Evolutionary conservation across 768 basidiomycete genomes (phyloP).

Genomic region (Lentinula raphanica): DNA sequence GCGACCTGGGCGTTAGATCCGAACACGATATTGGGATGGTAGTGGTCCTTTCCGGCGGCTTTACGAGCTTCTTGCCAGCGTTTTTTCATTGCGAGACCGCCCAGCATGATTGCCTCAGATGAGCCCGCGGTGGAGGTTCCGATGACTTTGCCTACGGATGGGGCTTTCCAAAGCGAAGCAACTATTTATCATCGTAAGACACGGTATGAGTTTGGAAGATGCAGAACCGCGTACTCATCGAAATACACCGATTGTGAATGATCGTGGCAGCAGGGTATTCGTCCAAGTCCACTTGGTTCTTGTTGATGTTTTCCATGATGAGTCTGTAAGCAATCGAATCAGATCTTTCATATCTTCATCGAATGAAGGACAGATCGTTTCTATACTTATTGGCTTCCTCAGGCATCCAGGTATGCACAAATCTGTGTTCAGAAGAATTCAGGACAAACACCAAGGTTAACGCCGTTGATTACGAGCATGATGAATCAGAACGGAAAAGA

Average conservation of each 20-base stretch:
- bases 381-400: constrained; percentile 36
- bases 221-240: constrained; percentile 37
- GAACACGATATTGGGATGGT: constrained; percentile 54
- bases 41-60: constrained; percentile 48
- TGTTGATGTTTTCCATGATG: constrained; percentile 58
- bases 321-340: constrained; percentile 26
- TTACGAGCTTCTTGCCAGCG: constrained; percentile 62
- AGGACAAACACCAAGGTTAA: too few relatives aligned
- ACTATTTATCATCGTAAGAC: constrained; percentile 19
- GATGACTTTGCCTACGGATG: constrained; percentile 47
- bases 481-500: not conserved
- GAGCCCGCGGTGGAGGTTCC: constrained; percentile 64
- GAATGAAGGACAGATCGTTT: not conserved
- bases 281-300: constrained; percentile 63
- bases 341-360: not conserved
- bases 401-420: constrained; percentile 57
- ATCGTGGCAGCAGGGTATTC: constrained; percentile 56
- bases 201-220: constrained; percentile 4
- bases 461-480: too few relatives aligned
- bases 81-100: constrained; percentile 65
- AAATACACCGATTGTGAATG: constrained; percentile 50
- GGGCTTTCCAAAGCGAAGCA: constrained; percentile 62
- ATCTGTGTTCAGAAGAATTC: constrained; percentile 21
- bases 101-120: constrained; percentile 66
- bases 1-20: constrained; percentile 61